A percentile compares a stretch with the other conserved stretches of the same genome.
These are phyloP conservation scores for Ceratobasidium sp. DNA, from an alignment of 1,284 basidiomycete species.

Conservation along the genomic window DNA sequence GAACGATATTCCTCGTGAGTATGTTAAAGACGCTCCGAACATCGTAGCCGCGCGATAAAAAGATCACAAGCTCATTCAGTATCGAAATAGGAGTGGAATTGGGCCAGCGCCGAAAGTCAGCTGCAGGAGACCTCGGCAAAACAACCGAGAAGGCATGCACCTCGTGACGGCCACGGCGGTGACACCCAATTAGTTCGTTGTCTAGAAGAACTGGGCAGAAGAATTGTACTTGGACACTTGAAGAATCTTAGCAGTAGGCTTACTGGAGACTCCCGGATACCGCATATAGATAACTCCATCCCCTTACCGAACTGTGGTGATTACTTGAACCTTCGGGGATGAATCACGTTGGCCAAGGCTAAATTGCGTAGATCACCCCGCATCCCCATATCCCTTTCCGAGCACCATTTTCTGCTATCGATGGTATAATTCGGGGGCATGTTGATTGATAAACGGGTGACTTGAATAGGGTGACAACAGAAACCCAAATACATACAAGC, in stretches of 20 bases:
- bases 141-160: conserved; percentile 10
- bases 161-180: conserved; percentile 2
- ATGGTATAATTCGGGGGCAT: background rate
- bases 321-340: conserved; percentile 28
- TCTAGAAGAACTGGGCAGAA: background rate
- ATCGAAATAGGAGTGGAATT: background rate
- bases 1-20: conserved; percentile 6
- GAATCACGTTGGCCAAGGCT: background rate
- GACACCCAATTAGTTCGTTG: background rate
- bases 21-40: conserved; percentile 6
- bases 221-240: background rate
- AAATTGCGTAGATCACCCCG: background rate
- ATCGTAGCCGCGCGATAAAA: background rate
- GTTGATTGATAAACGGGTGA: background rate
- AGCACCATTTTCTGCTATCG: too few relatives aligned
- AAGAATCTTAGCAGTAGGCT: conserved; percentile 15
- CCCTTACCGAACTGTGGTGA: conserved; percentile 11
- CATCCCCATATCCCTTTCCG: too few relatives aligned
- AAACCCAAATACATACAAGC: background rate
- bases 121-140: conserved; percentile 19
- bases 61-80: conserved; percentile 21
- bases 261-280: conserved; percentile 19
- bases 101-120: background rate
- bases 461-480: background rate
- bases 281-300: background rate